Conservation (phyloP, 306 rosid genomes). For the Boehmeria nivea region DNA sequence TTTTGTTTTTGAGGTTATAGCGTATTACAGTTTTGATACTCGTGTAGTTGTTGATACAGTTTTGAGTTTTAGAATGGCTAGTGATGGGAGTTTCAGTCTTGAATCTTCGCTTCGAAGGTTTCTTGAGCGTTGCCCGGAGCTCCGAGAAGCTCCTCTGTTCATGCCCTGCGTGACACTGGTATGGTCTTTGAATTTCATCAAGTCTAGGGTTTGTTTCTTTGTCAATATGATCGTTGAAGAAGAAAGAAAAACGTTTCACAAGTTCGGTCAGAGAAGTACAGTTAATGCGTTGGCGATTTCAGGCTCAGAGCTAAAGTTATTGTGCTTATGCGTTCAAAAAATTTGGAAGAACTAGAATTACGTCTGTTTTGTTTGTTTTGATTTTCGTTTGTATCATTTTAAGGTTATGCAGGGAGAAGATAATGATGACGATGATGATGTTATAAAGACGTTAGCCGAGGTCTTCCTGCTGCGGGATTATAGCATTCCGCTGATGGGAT, state of each 20-base stretch:
- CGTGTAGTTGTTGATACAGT: background rate
- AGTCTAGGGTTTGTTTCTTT: too few relatives aligned
- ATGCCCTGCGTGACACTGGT: slow-evolving; percentile 39
- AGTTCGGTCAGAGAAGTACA: background rate
- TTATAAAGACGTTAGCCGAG: slow-evolving; percentile 45
- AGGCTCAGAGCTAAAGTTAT: too few relatives aligned
- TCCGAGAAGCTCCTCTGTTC: slow-evolving; percentile 36
- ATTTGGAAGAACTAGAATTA: background rate
- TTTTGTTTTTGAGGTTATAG: too few relatives aligned
- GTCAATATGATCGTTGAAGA: too few relatives aligned
- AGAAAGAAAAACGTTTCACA: too few relatives aligned
- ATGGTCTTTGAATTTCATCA: background rate
- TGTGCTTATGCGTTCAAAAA: too few relatives aligned
- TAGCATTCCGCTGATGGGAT: slow-evolving; percentile 64
- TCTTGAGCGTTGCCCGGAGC: slow-evolving; percentile 67
- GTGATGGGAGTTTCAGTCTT: slow-evolving; percentile 63
- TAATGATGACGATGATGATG: slow-evolving; percentile 68
- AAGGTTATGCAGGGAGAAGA: slow-evolving; percentile 53
- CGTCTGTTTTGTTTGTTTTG: background rate
- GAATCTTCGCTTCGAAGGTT: slow-evolving; percentile 53
- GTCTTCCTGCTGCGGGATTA: slow-evolving; percentile 61
- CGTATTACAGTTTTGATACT: too few relatives aligned
- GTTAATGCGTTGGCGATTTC: too few relatives aligned
- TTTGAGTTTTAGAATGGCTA: slow-evolving; percentile 43
- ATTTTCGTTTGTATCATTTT: background rate